Base-by-base conservation (phyloP, 768 basidiomycete genomes). In the Rhodocollybia butyracea region DNA sequence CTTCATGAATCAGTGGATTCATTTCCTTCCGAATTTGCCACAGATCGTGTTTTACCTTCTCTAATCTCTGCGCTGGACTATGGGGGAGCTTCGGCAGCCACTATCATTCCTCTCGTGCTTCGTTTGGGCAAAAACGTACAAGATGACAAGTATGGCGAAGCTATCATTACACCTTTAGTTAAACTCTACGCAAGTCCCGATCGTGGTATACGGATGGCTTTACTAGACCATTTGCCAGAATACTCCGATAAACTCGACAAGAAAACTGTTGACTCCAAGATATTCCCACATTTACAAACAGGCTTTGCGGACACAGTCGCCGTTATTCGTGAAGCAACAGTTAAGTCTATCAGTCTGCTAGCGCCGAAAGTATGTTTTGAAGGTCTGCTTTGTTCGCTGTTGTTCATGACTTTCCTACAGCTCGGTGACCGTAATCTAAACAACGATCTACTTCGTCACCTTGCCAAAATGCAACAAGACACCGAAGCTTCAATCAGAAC, bases 221-320 rank as follows among this genome's bases (percentile, higher is more conserved):
- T 99, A 45, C 78, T 98, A 15, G 94, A 98, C 51, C 85, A 86
- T 53, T 72, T 99, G 32, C 74, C 83, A 2, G 87, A 91, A 54
- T 98, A 92, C 64, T 85, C 81, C 7, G 94, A 94, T 36, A 92
- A 87, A 66, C 70, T 99, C 52, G 94, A 97, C 65, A 86, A 88
- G 66, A 89, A 86, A 70, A 82, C 77, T 0, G 91, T 98, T 1
- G 81, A 80, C 47, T 91, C 96, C 40, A 91, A 91, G 63, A 81
- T 99, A 17, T 99, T 94, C 82, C 95, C 97, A 1, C 83, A 94
- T 73, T 73, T 99, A 94, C 92, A 96, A 85, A 91, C 92, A 3
- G 97, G 97, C 0, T 98, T 98, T 65, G 81, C 88, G 3, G 97
- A 99, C 66, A 95, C 94, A 0, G 91, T 98, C 2, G 86, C 95